Base-by-base conservation (phyloP, 352 stramenopile genomes). In the Globisporangium sylvaticum region DNA sequence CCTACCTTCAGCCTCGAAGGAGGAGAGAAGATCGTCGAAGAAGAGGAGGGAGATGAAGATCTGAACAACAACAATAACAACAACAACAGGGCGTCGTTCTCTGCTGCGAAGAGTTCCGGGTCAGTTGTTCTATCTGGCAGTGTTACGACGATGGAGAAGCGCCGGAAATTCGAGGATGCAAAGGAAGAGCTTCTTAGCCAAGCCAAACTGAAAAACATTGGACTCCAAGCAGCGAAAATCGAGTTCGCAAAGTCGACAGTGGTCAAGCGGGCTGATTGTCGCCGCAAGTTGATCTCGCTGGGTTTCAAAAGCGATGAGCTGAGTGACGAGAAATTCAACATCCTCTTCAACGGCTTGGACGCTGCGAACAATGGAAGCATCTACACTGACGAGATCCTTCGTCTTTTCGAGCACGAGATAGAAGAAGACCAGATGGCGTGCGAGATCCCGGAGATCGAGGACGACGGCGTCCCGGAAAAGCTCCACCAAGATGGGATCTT, bases 401-500 rank as follows among this genome's bases (percentile, higher is more conserved):
- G 79, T 15, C 32, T 91, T 2, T 93, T 94, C 61, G 79, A 89
- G 34, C 65, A 71, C 1, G 81, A 95, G 67, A 90, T 90, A 32
- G 70, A 91, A 2, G 85, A 92, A 62, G 83, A 93, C 31, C 83
- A 90, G 72, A 84, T 92, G 74, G 74, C 78, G 0, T 87, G 79
- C 52, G 78, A 91, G 31, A 65, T 92, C 4, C 83, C 84, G 0
- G 87, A 94, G 29, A 74, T 93, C n/a, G 85, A 93, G 79, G 82
- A 92, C 50, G 84, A 92, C 34, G 81, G 91, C n/a, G 65, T 83
- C 0, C 68, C 78, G 0, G 76, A 89, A 60, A 90, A 81, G 53
- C 68, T 92, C 9, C 77, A 94, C 48, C 80, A 90, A 55, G 82
- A 93, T 74, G 87, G 87, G 1, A 65, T 84, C 31, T 69, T 95